Evolutionary conservation across 2,329 filamentous ascomycete species (phyloP), one percentile per base, ranked within the genome.

Genomic region (Colletotrichum somersetense): DNA sequence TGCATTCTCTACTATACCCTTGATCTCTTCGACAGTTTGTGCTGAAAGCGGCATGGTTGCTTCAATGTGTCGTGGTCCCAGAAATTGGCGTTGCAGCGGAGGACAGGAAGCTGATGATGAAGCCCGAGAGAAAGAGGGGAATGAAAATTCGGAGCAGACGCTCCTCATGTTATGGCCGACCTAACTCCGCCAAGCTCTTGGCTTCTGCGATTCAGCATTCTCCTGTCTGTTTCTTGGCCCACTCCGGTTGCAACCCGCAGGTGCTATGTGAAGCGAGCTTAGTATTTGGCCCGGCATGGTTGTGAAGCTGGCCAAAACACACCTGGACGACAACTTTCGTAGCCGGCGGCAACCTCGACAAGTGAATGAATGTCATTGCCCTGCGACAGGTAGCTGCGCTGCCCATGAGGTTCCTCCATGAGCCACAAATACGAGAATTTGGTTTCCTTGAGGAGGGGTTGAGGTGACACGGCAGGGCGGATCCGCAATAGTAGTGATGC

Each of bases 1-100:
- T 12, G 82, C 81, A 35, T 76, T 72, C 20, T 84, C 83, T 14
- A 85, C 78, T 11, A 82, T 78, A 67, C 38, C 26, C 40, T 48
- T 59, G 18, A 75, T 67, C 46, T 72, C 63, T 8, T 68, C 40
- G 16, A 67, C 33, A 11, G 64, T 30, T 53, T 73, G 58, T 8
- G 73, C 12, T 18, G 58, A 58, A 16, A 74, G 40, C n/a, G 69
- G 30, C 74, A 75, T 75, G 2, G 11, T 23, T 5, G 33, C 1
- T 38, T 4, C 7, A 3, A 5, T 10, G 48, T 44, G 38, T 2
- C 5, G 23, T 6, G 12, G 11, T 7, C 7, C 20, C 18, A 20
- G 26, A 33, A 26, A 35, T 52, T 16, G 5, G 11, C 18, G 50
- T 4, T 55, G 20, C 56, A 33, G 26, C 33, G 18, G 20, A 42